Evolutionary conservation across 2,329 filamentous ascomycete species (phyloP), one percentile per base, ranked within the genome.

Genomic region (Monilinia fructicola): DNA sequence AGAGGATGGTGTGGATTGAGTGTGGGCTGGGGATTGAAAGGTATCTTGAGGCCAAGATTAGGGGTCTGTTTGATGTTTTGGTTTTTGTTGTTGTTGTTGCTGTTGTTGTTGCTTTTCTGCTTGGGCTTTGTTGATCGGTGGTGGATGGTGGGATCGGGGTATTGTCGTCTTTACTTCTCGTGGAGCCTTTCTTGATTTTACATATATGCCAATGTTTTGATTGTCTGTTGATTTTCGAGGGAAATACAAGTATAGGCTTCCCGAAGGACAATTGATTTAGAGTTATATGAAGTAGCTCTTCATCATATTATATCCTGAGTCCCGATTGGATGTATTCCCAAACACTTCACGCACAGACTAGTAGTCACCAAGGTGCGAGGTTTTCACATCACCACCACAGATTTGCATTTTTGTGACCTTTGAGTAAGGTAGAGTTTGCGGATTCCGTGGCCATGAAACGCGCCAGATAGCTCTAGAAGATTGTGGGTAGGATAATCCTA

Each of bases 301-400:
- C 23, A 54, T 35, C 18, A 48, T 9, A 40, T 63, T 55, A 2
- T 44, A 56, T 11, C 23, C 10, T 3, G 40, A 35, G 61, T 56
- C 61, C 23, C 50, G 50, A 56, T 56, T 64, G 61, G 50, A 38
- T n/a, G 31, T 23, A 21, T 38, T 50, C 38, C 26, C 52, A 64
- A 64, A 64, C 61, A 64, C 26, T 64, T 55, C 52, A 40, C 61
- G 61, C 50, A 64, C 61, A 56, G 61, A 64, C 61, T 64, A 64
- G 61, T 50, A 44, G 58, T 50, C 35, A 50, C n/a, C n/a, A 60
- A 38, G 44, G 21, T 48, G 58, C 58, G 31, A 60, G 40, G 48
- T 63, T 63, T 18, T 54, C 28, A 55, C 35, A 55, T 64, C 26
- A 31, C 38, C 46, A 56, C 28, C 23, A 26, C 21, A 35, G 21